Evolutionary conservation across 495 filamentous ascomycete species (phyloP), one percentile per base, ranked within the genome.

Genomic region (Oidiodendron maius): DNA sequence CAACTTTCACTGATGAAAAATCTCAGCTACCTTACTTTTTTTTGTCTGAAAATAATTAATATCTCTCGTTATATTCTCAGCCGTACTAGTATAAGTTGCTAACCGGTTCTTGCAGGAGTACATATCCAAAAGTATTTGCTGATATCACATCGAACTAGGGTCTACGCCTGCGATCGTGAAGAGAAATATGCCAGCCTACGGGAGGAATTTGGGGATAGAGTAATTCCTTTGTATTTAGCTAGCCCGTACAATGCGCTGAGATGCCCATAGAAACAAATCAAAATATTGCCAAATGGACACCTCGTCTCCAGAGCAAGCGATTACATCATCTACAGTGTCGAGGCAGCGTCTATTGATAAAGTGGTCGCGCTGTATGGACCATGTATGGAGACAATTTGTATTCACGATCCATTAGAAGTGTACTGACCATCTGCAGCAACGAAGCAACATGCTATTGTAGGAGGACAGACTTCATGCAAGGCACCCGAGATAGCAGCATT

Each of bases 391-490:
- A 37, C 4, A 15, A 5, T 37, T n/a, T 17, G 35, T 17, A 37
- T 5, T 5, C 4, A 37, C 13, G 13, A 37, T 15, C 35, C n/a
- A n/a, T n/a, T n/a, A n/a, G n/a, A n/a, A n/a, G n/a, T n/a, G 12
- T 40, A 20, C 38, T 40, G 38, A 40, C 38, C 20, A 21, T 24
- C 30, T 28, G 44, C 57, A 96, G 91, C 94, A 56, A 97, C 94
- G 40, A 95, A 94, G 63, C 75, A 87, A 51, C 83, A 85, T 45
- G 93, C 94, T 36, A 91, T 98, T 50, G 93, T 98, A 30, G 93
- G 93, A 44, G 93, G 93, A 16, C 93, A 98, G 66, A 98, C 93
- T 1, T 97, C 94, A 3, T 97, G 94, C 73, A 98, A 98, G 71
- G 89, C 89, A 40, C 93, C 91, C 2, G 93, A 98, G 66, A 91